Evolutionary conservation across 306 rosid species (phyloP).

Genomic region (Ormosia semicastrata): DNA sequence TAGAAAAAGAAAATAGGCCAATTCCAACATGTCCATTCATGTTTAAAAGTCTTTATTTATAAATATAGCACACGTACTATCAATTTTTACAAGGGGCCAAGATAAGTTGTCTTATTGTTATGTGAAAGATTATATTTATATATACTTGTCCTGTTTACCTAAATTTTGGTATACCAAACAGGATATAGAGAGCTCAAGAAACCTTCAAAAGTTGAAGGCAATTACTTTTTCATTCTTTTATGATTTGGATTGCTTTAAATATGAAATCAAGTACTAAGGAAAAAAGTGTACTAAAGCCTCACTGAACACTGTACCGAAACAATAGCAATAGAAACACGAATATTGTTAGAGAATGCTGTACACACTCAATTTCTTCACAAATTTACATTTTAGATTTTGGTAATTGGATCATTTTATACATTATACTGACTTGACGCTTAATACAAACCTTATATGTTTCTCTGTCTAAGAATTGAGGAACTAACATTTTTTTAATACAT

Average conservation of each 20-base stretch:
- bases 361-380: neutral
- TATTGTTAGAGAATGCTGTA: neutral
- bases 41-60: neutral
- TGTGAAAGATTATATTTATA: neutral
- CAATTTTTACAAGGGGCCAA: neutral
- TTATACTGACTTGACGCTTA: neutral
- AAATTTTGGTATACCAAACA: neutral
- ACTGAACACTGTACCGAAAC: neutral
- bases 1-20: neutral
- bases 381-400: neutral
- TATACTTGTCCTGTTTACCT: neutral
- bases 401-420: neutral
- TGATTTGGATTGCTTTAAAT: neutral
- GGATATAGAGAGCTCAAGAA: neutral
- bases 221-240: neutral
- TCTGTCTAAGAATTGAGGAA: neutral
- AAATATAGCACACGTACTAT: neutral
- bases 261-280: neutral
- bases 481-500: neutral
- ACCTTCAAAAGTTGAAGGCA: neutral
- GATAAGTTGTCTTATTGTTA: neutral
- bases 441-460: neutral
- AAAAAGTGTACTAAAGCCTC: neutral
- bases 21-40: neutral
- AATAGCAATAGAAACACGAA: neutral